Evolutionary conservation across 2,329 filamentous ascomycete genomes (phyloP).

Genomic region (Aspergillus niger): DNA sequence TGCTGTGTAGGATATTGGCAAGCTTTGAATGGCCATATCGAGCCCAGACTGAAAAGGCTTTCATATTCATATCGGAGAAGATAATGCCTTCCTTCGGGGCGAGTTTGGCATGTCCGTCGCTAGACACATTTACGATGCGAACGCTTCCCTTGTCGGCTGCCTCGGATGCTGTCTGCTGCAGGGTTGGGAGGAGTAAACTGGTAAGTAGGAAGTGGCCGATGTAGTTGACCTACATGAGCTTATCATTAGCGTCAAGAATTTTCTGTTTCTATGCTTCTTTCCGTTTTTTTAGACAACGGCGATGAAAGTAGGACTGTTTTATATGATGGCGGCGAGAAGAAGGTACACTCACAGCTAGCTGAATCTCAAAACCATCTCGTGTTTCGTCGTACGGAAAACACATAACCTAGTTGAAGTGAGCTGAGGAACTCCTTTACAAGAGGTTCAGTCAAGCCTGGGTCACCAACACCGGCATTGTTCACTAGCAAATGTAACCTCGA

Average conservation of each 20-base stretch:
- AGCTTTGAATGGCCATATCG: background rate
- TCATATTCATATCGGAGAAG: background rate
- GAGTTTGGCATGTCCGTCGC: background rate
- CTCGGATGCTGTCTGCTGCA: background rate
- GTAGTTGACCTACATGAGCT: background rate
- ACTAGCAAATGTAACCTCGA: background rate
- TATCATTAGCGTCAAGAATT: no score
- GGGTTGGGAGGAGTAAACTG: background rate
- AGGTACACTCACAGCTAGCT: background rate
- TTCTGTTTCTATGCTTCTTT: no score
- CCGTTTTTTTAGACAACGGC: no score
- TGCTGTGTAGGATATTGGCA: background rate
- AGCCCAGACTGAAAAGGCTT: background rate
- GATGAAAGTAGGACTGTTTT: no score
- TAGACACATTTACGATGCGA: background rate
- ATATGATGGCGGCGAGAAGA: no score
- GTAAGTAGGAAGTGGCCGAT: background rate
- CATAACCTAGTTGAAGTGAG: background rate
- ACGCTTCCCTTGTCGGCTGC: background rate
- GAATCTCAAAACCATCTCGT: slow-evolving; percentile 3
- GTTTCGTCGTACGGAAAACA: slow-evolving; percentile 3
- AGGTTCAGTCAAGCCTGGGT: no score
- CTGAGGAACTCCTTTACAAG: no score
- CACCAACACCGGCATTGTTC: background rate
- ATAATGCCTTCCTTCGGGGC: background rate